Base-by-base conservation (phyloP, 108 stramenopile genomes). In the Bacterosira constricta region DNA sequence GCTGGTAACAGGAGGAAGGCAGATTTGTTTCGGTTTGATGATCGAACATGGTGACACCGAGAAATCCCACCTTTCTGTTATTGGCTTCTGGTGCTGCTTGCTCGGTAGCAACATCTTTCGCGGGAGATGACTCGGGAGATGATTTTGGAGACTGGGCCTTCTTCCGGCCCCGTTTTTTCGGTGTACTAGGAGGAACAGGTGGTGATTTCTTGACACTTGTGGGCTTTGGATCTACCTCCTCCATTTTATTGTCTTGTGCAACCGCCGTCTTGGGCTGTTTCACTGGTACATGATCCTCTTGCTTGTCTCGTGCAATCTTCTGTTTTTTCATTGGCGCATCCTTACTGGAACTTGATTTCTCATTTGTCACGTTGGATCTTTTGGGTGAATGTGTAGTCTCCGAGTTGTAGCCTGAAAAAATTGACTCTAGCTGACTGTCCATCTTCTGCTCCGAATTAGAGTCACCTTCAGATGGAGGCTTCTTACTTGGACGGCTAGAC, bases 1-100 rank as follows among this genome's bases (percentile, higher is more conserved):
- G 39, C 21, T 65, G 49, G 23, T 30, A 78, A 57, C 69, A 78
- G n/a, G 64, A 65, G 17, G 70, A 63, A 0, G 77, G 77, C n/a
- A 78, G 63, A 4, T 69, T 20, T 13, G 37, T 36, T 18, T 70
- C 63, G 29, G 41, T 46, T 45, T 51, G 50, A 23, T 42, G 49
- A 15, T 70, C 31, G 23, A 70, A 37, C 6, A 70, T 41, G 8
- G 77, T 78, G 25, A 78, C 37, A 0, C 77, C 77, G n/a, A 78
- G 38, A 36, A 56, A 63, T 21, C 44, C 37, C 8, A 44, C 10
- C 44, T 26, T 18, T 56, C 15, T 56, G n/a, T 20, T 49, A 25
- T 23, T 56, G 8, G 32, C 31, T 35, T 44, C 31, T 11, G 9
- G 17, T 46, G 6, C 23, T 0, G 30, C 27, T 23, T 41, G 35